A percentile compares a stretch with the other conserved stretches of the same genome.
Evolutionary conservation across 2,329 filamentous ascomycete genomes (phyloP).

Genomic region (Cytospora piceae): DNA sequence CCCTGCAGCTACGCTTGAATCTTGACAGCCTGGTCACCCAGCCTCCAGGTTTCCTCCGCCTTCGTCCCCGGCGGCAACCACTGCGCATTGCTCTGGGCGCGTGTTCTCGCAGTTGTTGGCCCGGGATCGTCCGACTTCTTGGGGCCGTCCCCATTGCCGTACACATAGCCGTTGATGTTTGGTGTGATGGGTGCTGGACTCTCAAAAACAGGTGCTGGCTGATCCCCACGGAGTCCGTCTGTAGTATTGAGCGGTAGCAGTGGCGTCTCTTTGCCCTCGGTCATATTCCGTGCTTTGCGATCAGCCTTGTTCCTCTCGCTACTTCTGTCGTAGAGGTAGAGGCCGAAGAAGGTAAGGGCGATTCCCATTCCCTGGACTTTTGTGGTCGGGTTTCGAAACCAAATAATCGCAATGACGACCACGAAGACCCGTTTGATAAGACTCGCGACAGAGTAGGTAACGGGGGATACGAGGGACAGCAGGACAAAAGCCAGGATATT

Average conservation of each 20-base stretch:
- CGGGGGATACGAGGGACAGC: constrained; percentile 89
- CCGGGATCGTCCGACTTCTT: constrained; percentile 60
- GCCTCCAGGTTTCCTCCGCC: constrained; percentile 81
- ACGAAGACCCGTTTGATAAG: constrained; percentile 98
- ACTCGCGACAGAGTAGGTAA: constrained; percentile 95
- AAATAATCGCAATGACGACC: constrained; percentile 90
- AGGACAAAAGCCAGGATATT: constrained; percentile 94
- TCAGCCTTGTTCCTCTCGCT: constrained; percentile 88
- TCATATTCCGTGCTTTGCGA: constrained; percentile 73
- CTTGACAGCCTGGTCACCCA: constrained; percentile 40
- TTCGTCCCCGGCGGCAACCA: constrained; percentile 82
- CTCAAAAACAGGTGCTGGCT: constrained; percentile 43
- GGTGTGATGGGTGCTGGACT: constrained; percentile 37
- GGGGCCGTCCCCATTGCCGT: constrained; percentile 49
- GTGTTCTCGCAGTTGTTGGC: constrained; percentile 43
- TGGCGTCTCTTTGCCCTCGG: constrained; percentile 52
- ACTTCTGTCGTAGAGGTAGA: constrained; percentile 95
- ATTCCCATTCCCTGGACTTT: constrained; percentile 83
- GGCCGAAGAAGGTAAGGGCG: constrained; percentile 82
- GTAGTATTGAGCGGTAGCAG: constrained; percentile 69
- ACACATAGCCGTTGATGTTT: constrained; percentile 49
- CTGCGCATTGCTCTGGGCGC: constrained; percentile 51
- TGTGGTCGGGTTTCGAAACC: constrained; percentile 92
- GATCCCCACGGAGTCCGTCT: constrained; percentile 39
- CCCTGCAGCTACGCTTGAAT: constrained; percentile 11